These are phyloP conservation scores for Wallemia mellicola DNA, from an alignment of 1,284 basidiomycete species.

Conservation along the genomic window DNA sequence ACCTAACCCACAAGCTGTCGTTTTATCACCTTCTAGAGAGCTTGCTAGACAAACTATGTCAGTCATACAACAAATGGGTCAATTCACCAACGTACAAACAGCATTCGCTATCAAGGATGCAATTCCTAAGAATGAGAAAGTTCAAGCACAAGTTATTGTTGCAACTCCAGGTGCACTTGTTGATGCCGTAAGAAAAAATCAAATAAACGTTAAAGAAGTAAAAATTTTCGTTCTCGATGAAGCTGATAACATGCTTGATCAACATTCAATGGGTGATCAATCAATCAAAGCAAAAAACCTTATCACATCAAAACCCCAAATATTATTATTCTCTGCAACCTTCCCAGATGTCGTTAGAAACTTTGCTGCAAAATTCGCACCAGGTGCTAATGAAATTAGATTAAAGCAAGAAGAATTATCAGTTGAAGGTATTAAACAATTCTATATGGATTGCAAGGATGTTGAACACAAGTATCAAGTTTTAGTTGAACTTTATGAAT, in stretches of 20 bases:
- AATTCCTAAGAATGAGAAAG: slow-evolving; percentile 30
- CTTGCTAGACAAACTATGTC: slow-evolving; percentile 92
- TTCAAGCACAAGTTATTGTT: slow-evolving; percentile 72
- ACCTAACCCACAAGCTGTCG: slow-evolving; percentile 60
- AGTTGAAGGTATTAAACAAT: slow-evolving; percentile 83
- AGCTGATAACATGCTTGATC: slow-evolving; percentile 95
- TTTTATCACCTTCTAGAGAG: slow-evolving; percentile 81
- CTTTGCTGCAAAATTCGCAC: slow-evolving; percentile 76
- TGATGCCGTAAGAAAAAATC: slow-evolving; percentile 33
- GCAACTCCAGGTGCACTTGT: slow-evolving; percentile 89
- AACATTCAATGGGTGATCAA: slow-evolving; percentile 88
- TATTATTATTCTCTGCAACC: slow-evolving; percentile 90
- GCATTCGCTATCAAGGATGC: slow-evolving; percentile 76
- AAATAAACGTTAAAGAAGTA: slow-evolving; percentile 37
- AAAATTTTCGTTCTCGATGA: slow-evolving; percentile 93
- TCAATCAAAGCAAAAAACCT: slow-evolving; percentile 74
- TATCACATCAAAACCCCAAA: slow-evolving; percentile 41
- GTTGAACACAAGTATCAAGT: slow-evolving; percentile 90
- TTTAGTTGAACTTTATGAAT: slow-evolving; percentile 60
- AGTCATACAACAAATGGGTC: slow-evolving; percentile 76
- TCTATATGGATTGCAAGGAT: slow-evolving; percentile 78
- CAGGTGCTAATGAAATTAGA: slow-evolving; percentile 83
- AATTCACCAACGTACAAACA: slow-evolving; percentile 71
- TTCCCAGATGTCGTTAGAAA: slow-evolving; percentile 76
- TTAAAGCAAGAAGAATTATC: slow-evolving; percentile 79